Evolutionary conservation across 176 grass and related monocot species (phyloP), one percentile per base, ranked within the genome.

Genomic region (Zea luxurians): DNA sequence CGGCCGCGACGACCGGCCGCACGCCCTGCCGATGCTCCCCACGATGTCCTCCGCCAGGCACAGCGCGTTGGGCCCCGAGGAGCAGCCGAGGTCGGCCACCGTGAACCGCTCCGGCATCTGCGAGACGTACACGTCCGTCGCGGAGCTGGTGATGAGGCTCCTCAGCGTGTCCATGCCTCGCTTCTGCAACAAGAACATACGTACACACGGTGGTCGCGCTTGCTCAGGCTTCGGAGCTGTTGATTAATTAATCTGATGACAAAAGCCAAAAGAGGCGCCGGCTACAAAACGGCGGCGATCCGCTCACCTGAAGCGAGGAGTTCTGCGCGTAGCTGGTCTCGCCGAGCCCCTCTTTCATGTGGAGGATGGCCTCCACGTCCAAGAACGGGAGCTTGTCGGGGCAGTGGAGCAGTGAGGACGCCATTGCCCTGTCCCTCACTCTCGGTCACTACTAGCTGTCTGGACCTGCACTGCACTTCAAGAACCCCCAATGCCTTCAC

Each of bases 311-410:
- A 76, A 99, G 92, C 52, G 92, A 95, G 3, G 92, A 99, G 79
- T 99, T 99, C 82, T 87, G 92, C 13, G 92, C 92, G 86, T 99
- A 99, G 76, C 92, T 95, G 59, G 79, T 91, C 83, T 99, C 96
- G 75, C 88, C 96, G 17, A 92, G 70, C 4, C 96, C 96, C 85
- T 83, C 89, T 53, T 92, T 99, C 96, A 99, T 99, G 79, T 93
- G 96, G 73, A 99, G 89, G 78, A 95, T 86, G 64, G 85, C 80
- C 84, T 99, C 90, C 71, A 99, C 92, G 80, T 95, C 72, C 92
- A 99, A 80, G 68, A 86, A 83, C 77, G 80, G 80, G 53, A 82
- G 61, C 58, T 92, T 82, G 15, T 85, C 81, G 60, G 74, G 78
- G 67, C 90, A 89, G 46, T 85, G 80, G 71, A 89, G 34, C 66